These are phyloP conservation scores for Steccherinum ochraceum DNA, from an alignment of 768 basidiomycete species.

Conservation along the genomic window DNA sequence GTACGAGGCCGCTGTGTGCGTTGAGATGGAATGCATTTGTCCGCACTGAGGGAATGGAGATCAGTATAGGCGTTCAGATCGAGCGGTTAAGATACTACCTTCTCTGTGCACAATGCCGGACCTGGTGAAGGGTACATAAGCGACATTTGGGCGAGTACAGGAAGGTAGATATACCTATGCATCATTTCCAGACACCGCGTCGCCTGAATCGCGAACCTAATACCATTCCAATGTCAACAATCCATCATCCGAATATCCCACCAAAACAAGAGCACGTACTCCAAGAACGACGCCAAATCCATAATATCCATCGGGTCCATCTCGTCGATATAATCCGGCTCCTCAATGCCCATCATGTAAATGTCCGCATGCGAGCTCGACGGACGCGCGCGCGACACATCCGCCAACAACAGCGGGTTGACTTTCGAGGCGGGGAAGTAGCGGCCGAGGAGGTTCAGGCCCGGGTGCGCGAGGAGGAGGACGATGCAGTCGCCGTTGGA, in stretches of 20 bases:
- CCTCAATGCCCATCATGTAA: conserved; percentile 44
- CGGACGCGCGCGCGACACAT: conserved; percentile 37
- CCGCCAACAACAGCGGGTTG: conserved; percentile 60
- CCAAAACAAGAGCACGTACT: conserved; percentile 38
- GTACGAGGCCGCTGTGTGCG: conserved; percentile 60
- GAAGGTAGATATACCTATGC: conserved; percentile 40
- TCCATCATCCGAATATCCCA: too few species aligned
- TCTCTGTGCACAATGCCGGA: conserved; percentile 62
- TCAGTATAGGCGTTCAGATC: not conserved
- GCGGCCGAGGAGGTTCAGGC: conserved; percentile 61
- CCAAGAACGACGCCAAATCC: conserved; percentile 72
- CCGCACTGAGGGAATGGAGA: conserved; percentile 38
- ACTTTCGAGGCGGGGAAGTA: conserved; percentile 63
- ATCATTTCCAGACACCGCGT: conserved; percentile 65
- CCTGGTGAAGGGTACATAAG: conserved; percentile 23
- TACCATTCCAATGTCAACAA: not conserved
- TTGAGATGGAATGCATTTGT: conserved; percentile 75
- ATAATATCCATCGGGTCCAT: conserved; percentile 62
- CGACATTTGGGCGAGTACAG: not conserved
- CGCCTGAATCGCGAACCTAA: conserved; percentile 69
- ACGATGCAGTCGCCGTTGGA: conserved; percentile 64
- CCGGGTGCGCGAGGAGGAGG: conserved; percentile 65
- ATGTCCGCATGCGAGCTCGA: conserved; percentile 41
- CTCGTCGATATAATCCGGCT: conserved; percentile 40
- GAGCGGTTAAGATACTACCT: conserved; percentile 29